Percentiles rank a stretch among this genome's conserved stretches.
These are phyloP conservation scores for Perkinsus marinus DNA, from an alignment of 169 alveolate species.

Conservation along the genomic window DNA sequence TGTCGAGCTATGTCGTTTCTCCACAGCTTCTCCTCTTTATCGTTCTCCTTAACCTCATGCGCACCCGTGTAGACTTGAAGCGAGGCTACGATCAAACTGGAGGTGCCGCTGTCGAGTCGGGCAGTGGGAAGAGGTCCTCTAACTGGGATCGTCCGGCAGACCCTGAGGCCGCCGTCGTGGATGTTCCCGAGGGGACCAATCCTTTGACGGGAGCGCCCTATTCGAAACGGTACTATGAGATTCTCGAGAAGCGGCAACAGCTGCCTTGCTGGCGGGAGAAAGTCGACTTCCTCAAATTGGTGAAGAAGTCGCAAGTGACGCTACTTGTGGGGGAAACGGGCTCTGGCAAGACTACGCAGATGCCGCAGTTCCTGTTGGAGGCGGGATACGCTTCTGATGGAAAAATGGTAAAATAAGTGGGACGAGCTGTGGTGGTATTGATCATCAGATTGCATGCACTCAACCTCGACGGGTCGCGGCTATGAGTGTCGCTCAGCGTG, in stretches of 20 bases:
- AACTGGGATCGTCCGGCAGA: too few relatives aligned
- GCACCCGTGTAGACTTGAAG: too few relatives aligned
- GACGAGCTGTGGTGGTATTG: not conserved
- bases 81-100: too few relatives aligned
- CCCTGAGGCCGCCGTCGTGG: too few relatives aligned
- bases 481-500: slow-evolving; percentile 96
- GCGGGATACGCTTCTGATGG: slow-evolving; percentile 33
- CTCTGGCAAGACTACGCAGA: slow-evolving; percentile 95
- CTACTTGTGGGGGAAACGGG: slow-evolving; percentile 91
- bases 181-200: not conserved
- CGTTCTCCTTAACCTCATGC: too few relatives aligned
- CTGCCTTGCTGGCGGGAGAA: slow-evolving; percentile 74
- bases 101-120: too few relatives aligned
- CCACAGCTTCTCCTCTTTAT: too few relatives aligned
- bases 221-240: slow-evolving; percentile 45
- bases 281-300: slow-evolving; percentile 54
- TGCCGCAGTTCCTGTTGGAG: slow-evolving; percentile 83
- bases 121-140: too few relatives aligned
- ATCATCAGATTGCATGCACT: slow-evolving; percentile 86
- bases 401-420: slow-evolving; percentile 1
- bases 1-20: too few relatives aligned
- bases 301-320: slow-evolving; percentile 43
- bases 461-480: slow-evolving; percentile 99
- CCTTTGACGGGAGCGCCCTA: slow-evolving; percentile 26
- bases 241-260: slow-evolving; percentile 52